These are phyloP conservation scores for Endocalyx cinctus DNA, from an alignment of 2,329 filamentous ascomycete genomes.

Conservation along the genomic window DNA sequence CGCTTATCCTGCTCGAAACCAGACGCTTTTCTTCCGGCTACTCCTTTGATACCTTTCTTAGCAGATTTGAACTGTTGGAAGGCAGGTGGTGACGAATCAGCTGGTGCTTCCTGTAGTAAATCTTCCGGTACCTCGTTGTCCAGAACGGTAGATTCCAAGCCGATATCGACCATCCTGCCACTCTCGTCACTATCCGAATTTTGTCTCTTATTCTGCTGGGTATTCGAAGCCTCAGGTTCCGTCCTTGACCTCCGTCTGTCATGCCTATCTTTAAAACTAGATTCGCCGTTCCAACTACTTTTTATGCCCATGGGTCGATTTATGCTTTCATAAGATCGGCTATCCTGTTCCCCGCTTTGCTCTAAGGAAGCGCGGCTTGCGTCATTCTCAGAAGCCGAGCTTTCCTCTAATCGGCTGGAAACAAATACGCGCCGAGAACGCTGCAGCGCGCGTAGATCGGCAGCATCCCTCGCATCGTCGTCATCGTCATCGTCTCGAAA, in stretches of 20 bases:
- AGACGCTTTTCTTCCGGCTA: conserved; percentile 34
- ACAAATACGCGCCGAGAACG: conserved; percentile 85
- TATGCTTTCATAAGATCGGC: conserved; percentile 40
- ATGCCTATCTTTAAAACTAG: conserved; percentile 34
- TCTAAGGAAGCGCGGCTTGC: conserved; percentile 53
- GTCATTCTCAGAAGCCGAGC: conserved; percentile 74
- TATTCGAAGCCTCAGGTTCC: conserved; percentile 24
- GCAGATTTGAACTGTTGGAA: conserved; percentile 55
- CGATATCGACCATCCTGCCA: conserved; percentile 80
- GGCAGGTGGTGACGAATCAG: conserved; percentile 52
- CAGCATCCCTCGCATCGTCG: conserved; percentile 85
- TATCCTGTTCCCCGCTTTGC: conserved; percentile 48
- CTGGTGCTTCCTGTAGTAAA: conserved; percentile 49
- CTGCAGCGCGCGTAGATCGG: conserved; percentile 91
- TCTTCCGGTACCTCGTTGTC: conserved; percentile 58
- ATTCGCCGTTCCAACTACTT: conserved; percentile 60
- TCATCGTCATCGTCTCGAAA: conserved; percentile 93
- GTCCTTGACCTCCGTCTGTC: conserved; percentile 41
- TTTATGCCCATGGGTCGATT: conserved; percentile 50
- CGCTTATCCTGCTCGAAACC: conserved; percentile 46
- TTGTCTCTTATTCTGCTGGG: conserved; percentile 23
- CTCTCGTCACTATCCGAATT: conserved; percentile 35
- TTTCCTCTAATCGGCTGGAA: conserved; percentile 77
- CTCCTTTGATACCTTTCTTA: conserved; percentile 33
- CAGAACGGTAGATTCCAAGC: conserved; percentile 64